Percentiles rank a stretch among this genome's conserved stretches.
Conservation (phyloP, 495 filamentous ascomycete species). For the Lophium mytilinum region DNA sequence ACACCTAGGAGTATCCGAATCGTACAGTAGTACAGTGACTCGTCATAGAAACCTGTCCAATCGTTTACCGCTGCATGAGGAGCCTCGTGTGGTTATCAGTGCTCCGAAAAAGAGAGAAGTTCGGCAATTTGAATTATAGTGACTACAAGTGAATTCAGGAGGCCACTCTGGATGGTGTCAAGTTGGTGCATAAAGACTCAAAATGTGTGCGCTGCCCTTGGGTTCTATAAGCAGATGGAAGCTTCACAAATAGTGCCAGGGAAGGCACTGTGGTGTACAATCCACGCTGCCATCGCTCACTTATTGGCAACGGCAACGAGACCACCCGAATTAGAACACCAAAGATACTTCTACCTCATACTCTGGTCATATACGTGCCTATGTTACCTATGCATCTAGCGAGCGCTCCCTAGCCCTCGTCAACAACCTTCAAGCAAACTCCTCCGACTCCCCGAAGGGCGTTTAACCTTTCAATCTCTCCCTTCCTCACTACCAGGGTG, state of each 20-base stretch:
- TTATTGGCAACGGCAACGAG: constrained; percentile 30
- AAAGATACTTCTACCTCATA: constrained; percentile 10
- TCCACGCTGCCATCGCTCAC: constrained; percentile 34
- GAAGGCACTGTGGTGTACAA: too few species aligned
- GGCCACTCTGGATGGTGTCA: too few species aligned
- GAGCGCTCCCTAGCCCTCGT: constrained; percentile 27
- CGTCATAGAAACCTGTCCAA: too few species aligned
- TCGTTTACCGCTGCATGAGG: too few species aligned
- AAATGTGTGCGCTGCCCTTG: too few species aligned
- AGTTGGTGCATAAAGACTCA: too few species aligned
- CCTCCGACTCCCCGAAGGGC: constrained; percentile 17
- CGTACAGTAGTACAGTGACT: constrained; percentile 28
- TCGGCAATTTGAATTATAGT: too few species aligned
- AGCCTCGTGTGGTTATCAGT: too few species aligned
- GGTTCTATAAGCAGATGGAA: too few species aligned
- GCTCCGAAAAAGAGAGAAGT: too few species aligned
- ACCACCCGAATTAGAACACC: constrained; percentile 25
- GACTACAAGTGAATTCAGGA: too few species aligned
- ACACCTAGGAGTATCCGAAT: constrained; percentile 31
- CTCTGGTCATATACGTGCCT: constrained; percentile 27
- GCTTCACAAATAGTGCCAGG: too few species aligned
- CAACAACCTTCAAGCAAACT: constrained; percentile 28
- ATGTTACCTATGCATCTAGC: constrained; percentile 25
- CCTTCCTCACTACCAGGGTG: constrained; percentile 13
- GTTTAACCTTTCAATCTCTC: constrained; percentile 21